Evolutionary conservation across 2,329 filamentous ascomycete species (phyloP).

Genomic region (Penicillium sp.): DNA sequence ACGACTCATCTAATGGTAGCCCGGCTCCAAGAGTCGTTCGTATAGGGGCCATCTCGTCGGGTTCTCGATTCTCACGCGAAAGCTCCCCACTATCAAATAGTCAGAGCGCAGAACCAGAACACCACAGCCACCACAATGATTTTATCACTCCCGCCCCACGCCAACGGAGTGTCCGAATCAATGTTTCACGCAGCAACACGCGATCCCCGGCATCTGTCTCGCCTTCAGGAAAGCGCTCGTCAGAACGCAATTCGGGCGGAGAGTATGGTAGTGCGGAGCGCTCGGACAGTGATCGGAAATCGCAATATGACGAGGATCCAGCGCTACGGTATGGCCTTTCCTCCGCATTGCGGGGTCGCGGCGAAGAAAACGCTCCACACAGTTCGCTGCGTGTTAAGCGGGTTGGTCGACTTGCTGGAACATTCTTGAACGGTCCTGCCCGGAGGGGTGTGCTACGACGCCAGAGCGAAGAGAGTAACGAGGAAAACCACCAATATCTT

Average conservation of each 20-base stretch:
- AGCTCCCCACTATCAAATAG: conserved; percentile 39
- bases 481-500: conserved; percentile 28
- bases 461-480: conserved; percentile 64
- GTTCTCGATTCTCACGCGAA: conserved; percentile 35
- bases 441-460: conserved; percentile 64
- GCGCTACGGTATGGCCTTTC: conserved; percentile 32
- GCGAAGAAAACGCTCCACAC: conserved; percentile 64
- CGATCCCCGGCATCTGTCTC: conserved; percentile 41
- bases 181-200: conserved; percentile 41
- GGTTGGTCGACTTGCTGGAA: conserved; percentile 70
- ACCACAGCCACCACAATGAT: conserved; percentile 30
- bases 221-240: conserved; percentile 34
- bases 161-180: conserved; percentile 43
- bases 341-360: conserved; percentile 40
- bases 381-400: conserved; percentile 76
- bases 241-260: conserved; percentile 28
- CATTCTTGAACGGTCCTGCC: conserved; percentile 75
- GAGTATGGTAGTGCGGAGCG: conserved; percentile 35
- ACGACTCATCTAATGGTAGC: conserved; percentile 40
- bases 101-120: conserved; percentile 30
- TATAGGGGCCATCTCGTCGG: conserved; percentile 33
- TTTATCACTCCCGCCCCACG: conserved; percentile 49
- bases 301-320: conserved; percentile 35
- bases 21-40: conserved; percentile 43
- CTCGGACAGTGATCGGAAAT: conserved; percentile 33